These are phyloP conservation scores for Vigna trinervia DNA, from an alignment of 306 rosid genomes.

Conservation along the genomic window DNA sequence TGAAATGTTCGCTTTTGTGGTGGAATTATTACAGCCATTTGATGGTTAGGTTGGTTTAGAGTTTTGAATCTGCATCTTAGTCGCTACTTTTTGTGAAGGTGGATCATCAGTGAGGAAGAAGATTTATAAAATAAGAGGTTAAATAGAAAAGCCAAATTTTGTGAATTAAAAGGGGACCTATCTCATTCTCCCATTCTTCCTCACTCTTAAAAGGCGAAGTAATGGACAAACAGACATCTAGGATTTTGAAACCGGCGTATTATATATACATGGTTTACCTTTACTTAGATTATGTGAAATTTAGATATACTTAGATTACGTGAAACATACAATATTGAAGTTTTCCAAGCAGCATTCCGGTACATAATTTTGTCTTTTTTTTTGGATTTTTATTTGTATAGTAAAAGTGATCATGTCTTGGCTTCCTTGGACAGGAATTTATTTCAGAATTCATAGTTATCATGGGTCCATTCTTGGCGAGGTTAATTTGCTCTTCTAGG, in stretches of 20 bases:
- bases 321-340: not conserved
- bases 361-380: not conserved
- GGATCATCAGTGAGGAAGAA: conserved; percentile 21
- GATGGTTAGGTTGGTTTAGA: conserved; percentile 21
- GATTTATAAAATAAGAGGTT: conserved; percentile 28
- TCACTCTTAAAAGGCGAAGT: conserved; percentile 1
- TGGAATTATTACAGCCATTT: conserved; percentile 26
- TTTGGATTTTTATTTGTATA: conserved; percentile 1
- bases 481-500: conserved; percentile 35
- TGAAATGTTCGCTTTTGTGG: conserved; percentile 12
- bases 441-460: conserved; percentile 15
- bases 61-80: conserved; percentile 21
- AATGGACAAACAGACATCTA: conserved; percentile 1
- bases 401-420: conserved; percentile 9
- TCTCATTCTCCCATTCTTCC: conserved; percentile 1
- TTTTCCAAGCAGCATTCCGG: conserved; percentile 20
- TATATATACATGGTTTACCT: not conserved
- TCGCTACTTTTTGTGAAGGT: not conserved
- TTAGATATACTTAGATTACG: not conserved
- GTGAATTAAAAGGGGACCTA: conserved; percentile 10
- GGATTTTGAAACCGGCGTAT: conserved; percentile 21
- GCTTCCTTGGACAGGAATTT: conserved; percentile 20
- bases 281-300: conserved; percentile 2
- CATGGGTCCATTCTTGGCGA: conserved; percentile 14
- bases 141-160: not conserved